Conservation (phyloP, 164 flowering plant genomes). For the Cinnamomum micranthum region DNA sequence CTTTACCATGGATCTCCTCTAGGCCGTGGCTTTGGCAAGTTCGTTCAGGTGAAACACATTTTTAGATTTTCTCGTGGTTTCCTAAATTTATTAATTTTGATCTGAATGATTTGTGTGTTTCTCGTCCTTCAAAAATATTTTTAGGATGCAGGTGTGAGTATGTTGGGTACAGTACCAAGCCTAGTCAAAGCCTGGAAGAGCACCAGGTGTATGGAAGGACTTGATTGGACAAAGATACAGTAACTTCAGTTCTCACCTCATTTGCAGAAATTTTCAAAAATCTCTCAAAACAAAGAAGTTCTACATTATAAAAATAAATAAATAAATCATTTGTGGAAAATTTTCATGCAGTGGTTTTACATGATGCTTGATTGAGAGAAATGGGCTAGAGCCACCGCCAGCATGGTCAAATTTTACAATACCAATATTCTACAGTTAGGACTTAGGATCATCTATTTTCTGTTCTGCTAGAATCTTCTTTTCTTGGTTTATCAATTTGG, state of each 20-base stretch:
- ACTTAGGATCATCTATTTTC: background rate
- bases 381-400: background rate
- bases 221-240: conserved; percentile 89
- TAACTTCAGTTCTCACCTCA: conserved; percentile 16
- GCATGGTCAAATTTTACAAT: background rate
- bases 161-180: conserved; percentile 92
- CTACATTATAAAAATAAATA: too few species aligned
- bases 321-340: background rate
- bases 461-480: background rate
- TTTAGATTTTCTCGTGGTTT: background rate
- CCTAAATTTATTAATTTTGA: background rate
- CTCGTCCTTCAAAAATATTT: conserved; percentile 7
- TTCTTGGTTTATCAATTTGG: background rate
- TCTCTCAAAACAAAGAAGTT: too few species aligned
- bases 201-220: conserved; percentile 71
- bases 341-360: background rate
- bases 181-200: conserved; percentile 88
- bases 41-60: conserved; percentile 60
- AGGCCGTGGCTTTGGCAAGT: conserved; percentile 79
- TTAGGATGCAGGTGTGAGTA: conserved; percentile 91
- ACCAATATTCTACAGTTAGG: background rate
- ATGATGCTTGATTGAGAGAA: background rate
- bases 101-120: background rate
- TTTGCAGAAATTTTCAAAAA: background rate
- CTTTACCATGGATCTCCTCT: conserved; percentile 98